phyloP scores from a whole-genome alignment of 352 stramenopile genomes.

The Pythium rishiriense region DNA sequence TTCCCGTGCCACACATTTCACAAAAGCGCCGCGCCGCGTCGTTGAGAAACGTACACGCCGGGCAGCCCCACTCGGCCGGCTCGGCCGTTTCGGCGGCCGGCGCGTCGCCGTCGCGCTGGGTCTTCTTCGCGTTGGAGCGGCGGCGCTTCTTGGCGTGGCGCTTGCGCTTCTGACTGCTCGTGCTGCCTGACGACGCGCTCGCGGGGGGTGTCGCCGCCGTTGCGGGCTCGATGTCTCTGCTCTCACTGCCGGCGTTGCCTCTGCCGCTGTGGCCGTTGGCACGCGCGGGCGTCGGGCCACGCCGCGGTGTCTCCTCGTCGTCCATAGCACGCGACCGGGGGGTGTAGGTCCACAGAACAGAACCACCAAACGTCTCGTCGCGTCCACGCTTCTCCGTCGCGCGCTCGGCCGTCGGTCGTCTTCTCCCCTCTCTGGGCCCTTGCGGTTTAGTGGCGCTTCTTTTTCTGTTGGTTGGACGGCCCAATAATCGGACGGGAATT shows the following conservation, averaged over 20 bases:
- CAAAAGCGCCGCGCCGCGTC: slow-evolving; percentile 57
- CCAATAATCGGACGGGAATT: neutral
- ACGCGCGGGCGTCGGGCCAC: slow-evolving; percentile 7
- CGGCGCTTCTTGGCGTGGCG: slow-evolving; percentile 24
- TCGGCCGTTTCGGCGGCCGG: neutral
- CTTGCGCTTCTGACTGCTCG: slow-evolving; percentile 27
- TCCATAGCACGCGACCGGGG: neutral
- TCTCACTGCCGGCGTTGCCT: neutral
- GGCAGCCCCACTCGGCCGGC: slow-evolving; percentile 54
- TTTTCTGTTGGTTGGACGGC: slow-evolving; percentile 16
- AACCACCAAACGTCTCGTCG: neutral
- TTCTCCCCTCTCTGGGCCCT: slow-evolving; percentile 1
- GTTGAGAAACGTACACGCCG: slow-evolving; percentile 74
- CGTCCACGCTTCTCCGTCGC: neutral
- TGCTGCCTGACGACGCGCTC: neutral
- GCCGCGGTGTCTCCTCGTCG: slow-evolving; percentile 9
- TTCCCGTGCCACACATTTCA: slow-evolving; percentile 74
- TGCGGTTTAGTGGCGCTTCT: slow-evolving; percentile 6
- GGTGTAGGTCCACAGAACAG: neutral
- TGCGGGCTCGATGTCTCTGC: neutral
- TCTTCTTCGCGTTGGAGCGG: neutral
- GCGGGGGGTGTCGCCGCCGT: neutral
- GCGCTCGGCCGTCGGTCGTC: too few species aligned
- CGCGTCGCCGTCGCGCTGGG: neutral
- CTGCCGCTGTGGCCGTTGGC: slow-evolving; percentile 1